Base-by-base conservation (phyloP, 495 filamentous ascomycete genomes). In the Aspergillus affinis region DNA sequence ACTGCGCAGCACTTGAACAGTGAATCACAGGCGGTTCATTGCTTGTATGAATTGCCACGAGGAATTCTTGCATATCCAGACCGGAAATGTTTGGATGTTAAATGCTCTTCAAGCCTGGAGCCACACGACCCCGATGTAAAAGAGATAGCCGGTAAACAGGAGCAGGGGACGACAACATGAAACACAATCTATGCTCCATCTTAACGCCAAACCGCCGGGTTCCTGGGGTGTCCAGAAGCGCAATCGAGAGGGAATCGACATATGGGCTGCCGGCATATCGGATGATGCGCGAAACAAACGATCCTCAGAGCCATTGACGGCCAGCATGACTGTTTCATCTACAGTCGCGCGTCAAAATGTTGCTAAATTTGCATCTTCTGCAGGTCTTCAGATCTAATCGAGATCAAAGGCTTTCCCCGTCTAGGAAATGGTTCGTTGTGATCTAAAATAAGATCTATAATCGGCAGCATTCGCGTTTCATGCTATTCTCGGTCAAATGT, bases 271-370 rank as follows among this genome's bases (percentile, higher is more conserved):
- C 47, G 54, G 26, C 36, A 55, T 54, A 51, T 61, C 56, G 57
- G 58, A 69, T 67, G 67, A 71, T 73, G 72, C 68, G 60, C 73
- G 62, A 70, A 65, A 70, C 69, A 73, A 62, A 72, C 68, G 72
- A 72, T 58, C 55, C 63, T 69, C 59, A 68, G 63, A 18, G 46
- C 47, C 21, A 49, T 50, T 17, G 26, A 46, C 3, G 27, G 64
- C 70, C 60, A 68, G 61, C 58, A 69, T 61, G 64, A 61, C 60
- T 67, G 74, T 77, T 78, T 78, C 74, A 77, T 59, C 61, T 65
- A 61, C 67, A 72, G 69, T 75, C 73, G 74, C 74, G 75, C 75
- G 75, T 75, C 63, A 77, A 73, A 58, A 50, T 72, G 75, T 75
- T 78, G 65, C 75, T 78, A 75, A 74, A 77, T 70, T 76, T 71